phyloP scores from a whole-genome alignment of 2,329 filamentous ascomycete genomes.

The Metarhizium guizhouense region DNA sequence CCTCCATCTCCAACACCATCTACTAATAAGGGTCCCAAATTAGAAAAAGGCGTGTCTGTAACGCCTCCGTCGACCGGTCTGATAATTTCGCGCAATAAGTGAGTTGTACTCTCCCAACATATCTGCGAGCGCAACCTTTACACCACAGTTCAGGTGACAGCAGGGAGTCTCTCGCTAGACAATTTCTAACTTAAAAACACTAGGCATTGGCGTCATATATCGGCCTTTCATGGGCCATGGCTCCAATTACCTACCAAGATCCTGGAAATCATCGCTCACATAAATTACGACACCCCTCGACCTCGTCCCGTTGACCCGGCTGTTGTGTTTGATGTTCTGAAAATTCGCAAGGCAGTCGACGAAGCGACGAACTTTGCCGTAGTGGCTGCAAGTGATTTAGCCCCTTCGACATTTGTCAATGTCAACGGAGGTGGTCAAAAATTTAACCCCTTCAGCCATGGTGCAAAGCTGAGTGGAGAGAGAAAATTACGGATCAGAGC shows the following conservation, averaged over 20 bases:
- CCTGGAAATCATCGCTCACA: conserved; percentile 68
- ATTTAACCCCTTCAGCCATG: conserved; percentile 27
- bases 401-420: conserved; percentile 54
- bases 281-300: conserved; percentile 68
- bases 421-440: conserved; percentile 28
- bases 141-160: background rate
- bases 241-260: conserved; percentile 70
- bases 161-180: background rate
- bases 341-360: conserved; percentile 71
- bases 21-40: conserved; percentile 6
- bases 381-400: conserved; percentile 65
- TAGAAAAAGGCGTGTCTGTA: conserved; percentile 3
- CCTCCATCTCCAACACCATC: background rate
- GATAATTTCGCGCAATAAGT: conserved; percentile 56
- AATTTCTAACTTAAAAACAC: background rate
- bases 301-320: conserved; percentile 72
- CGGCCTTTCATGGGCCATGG: conserved; percentile 77
- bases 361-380: conserved; percentile 72
- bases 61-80: conserved; percentile 11
- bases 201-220: conserved; percentile 81
- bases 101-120: conserved; percentile 23
- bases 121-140: background rate
- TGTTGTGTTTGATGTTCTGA: conserved; percentile 75
- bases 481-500: conserved; percentile 72
- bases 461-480: conserved; percentile 63